These are phyloP conservation scores for Microthlaspi erraticum DNA, from an alignment of 345 rosid species.

Conservation along the genomic window DNA sequence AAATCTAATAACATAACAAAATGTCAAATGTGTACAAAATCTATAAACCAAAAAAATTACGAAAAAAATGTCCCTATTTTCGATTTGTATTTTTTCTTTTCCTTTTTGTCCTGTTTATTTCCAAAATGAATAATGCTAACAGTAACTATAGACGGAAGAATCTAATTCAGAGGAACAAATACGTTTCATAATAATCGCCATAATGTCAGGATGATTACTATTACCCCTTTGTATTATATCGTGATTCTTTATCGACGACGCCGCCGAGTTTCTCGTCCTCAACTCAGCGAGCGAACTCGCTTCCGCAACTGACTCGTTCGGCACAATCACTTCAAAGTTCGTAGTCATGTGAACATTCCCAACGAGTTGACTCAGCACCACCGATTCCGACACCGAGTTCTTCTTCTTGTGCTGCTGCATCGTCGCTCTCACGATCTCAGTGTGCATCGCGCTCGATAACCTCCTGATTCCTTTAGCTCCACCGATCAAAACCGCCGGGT, in stretches of 20 bases:
- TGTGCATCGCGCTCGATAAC: conserved; percentile 65
- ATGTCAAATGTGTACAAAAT: conserved; percentile 41
- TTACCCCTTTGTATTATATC: conserved; percentile 52
- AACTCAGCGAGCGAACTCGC: conserved; percentile 54
- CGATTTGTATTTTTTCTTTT: neutral
- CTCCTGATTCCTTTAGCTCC: conserved; percentile 77
- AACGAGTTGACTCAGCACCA: conserved; percentile 69
- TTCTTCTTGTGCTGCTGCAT: conserved; percentile 67
- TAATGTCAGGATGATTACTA: conserved; percentile 42
- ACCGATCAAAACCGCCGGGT: conserved; percentile 70
- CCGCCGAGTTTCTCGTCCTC: conserved; percentile 42
- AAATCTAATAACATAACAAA: conserved; percentile 31
- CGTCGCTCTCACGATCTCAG: conserved; percentile 69
- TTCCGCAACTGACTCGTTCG: conserved; percentile 55
- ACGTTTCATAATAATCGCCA: conserved; percentile 56
- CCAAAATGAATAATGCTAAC: conserved; percentile 44
- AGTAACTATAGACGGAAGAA: conserved; percentile 71
- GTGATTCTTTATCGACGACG: conserved; percentile 24
- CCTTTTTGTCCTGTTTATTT: neutral
- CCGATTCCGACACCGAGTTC: conserved; percentile 58
- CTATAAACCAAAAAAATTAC: neutral
- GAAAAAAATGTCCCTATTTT: neutral
- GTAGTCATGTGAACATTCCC: conserved; percentile 53
- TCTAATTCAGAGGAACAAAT: conserved; percentile 66
- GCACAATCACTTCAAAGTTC: conserved; percentile 51